A percentile compares a stretch with the other conserved stretches of the same genome.
Conservation (phyloP, 345 rosid species). For the Eucalyptus cloeziana region DNA sequence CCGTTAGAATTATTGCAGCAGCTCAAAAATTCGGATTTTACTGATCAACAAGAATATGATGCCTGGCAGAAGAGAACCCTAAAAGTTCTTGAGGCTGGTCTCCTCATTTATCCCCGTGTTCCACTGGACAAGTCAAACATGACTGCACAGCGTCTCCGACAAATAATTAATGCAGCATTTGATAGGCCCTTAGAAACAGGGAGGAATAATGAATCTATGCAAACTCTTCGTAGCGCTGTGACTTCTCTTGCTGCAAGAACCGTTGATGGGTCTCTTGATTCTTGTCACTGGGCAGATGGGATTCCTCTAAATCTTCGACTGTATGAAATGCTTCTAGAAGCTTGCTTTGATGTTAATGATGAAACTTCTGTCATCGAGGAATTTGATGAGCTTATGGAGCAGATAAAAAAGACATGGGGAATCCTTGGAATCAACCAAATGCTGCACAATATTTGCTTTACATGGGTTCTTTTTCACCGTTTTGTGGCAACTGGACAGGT, state of each 20-base stretch:
- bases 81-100: slow-evolving; percentile 86
- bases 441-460: slow-evolving; percentile 79
- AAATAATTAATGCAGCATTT: slow-evolving; percentile 60
- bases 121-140: slow-evolving; percentile 59
- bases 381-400: slow-evolving; percentile 90
- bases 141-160: slow-evolving; percentile 55
- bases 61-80: slow-evolving; percentile 82
- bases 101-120: slow-evolving; percentile 74
- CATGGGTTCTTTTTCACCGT: slow-evolving; percentile 86
- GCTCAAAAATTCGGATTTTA: slow-evolving; percentile 78
- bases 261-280: slow-evolving; percentile 60
- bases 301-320: slow-evolving; percentile 76
- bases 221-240: slow-evolving; percentile 78
- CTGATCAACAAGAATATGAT: slow-evolving; percentile 76
- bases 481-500: slow-evolving; percentile 78
- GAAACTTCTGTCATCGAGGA: slow-evolving; percentile 72
- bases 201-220: slow-evolving; percentile 89
- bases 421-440: slow-evolving; percentile 80
- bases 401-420: slow-evolving; percentile 94
- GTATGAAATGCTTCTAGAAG: slow-evolving; percentile 79
- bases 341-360: slow-evolving; percentile 70
- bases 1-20: slow-evolving; percentile 92
- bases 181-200: slow-evolving; percentile 86
- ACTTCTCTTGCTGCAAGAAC: slow-evolving; percentile 78
- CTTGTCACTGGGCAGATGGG: slow-evolving; percentile 99